Base-by-base conservation (phyloP, 2,329 filamentous ascomycete genomes). In the Calycina herbarum region DNA sequence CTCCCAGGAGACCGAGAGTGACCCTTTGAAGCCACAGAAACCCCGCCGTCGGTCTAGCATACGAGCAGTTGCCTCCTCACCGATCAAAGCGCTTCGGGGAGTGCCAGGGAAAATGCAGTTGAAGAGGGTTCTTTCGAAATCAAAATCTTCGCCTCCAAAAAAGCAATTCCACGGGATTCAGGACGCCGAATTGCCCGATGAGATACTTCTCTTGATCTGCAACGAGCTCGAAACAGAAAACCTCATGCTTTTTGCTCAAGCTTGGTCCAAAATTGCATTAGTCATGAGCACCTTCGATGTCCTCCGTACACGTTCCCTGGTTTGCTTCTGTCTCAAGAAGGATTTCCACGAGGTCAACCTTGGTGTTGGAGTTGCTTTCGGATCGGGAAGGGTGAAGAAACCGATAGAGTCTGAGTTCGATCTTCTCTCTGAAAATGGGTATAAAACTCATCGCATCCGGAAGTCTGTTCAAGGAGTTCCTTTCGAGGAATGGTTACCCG, bases 351-450 rank as follows among this genome's bases (percentile, higher is more conserved):
- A 24, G 31, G 71, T 73, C 8, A 77, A 79, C 29, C 77, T 83
- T 1, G 82, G 82, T 1, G 76, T 83, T 7, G 81, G 81, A 2
- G 77, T 83, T 51, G 62, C 27, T 31, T 11, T 66, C 64, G 0
- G 67, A 75, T 11, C 40, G 60, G 1, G 67, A 65, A 6, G 65
- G 69, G 17, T 74, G 75, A 2, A 70, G 71, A 5, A 72, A 27
- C 54, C 59, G 20, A 63, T 83, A 59, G 71, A 76, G 35, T 84
- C 81, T 0, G 82, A 84, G 67, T 84, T 84, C 64, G 82, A 84
- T 62, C 73, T 83, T 5, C 63, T 85, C 17, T 83, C 81, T 2
- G 63, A 77, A 15, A 71, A 79, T 42, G 82, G 79, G 0, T 82
- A 77, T 68, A 59, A 69, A 2, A 65, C 74, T 1, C 75, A 80